These are phyloP conservation scores for Dichotomopilus funicola DNA, from an alignment of 2,329 filamentous ascomycete species.

Conservation along the genomic window DNA sequence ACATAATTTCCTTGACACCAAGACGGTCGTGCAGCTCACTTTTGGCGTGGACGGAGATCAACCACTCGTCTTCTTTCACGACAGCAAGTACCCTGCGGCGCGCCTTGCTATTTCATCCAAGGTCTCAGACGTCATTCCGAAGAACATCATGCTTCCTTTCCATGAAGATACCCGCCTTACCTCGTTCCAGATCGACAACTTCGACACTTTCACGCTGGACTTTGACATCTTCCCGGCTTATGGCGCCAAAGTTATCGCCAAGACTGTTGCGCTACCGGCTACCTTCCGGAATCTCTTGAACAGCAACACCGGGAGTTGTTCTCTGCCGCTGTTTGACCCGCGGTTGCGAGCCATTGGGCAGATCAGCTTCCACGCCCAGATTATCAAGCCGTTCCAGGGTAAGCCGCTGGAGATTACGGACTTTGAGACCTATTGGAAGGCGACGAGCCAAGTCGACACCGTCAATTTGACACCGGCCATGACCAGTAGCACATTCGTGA, in stretches of 20 bases:
- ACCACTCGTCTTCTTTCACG: slow-evolving; percentile 91
- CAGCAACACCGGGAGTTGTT: slow-evolving; percentile 73
- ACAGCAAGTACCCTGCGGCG: slow-evolving; percentile 91
- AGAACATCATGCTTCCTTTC: slow-evolving; percentile 90
- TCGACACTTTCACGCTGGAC: slow-evolving; percentile 89
- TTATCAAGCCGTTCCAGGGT: slow-evolving; percentile 92
- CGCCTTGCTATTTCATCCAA: slow-evolving; percentile 95
- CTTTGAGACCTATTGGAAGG: slow-evolving; percentile 99
- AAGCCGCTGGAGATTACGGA: slow-evolving; percentile 93
- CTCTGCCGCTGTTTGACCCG: slow-evolving; percentile 86
- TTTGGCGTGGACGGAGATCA: slow-evolving; percentile 71
- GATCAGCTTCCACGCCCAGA: slow-evolving; percentile 88
- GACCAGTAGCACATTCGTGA: slow-evolving; percentile 79
- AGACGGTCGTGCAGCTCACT: slow-evolving; percentile 88
- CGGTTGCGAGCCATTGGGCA: slow-evolving; percentile 86
- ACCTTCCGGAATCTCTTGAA: slow-evolving; percentile 66
- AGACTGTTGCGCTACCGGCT: slow-evolving; percentile 83
- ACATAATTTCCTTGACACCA: slow-evolving; percentile 97
- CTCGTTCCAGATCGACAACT: slow-evolving; percentile 91
- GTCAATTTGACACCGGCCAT: slow-evolving; percentile 12
- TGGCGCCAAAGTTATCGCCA: slow-evolving; percentile 93
- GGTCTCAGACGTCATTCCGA: slow-evolving; percentile 88
- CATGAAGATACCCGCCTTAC: slow-evolving; percentile 92
- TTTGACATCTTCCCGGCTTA: slow-evolving; percentile 98
- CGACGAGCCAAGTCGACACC: slow-evolving; percentile 84